A percentile compares a stretch with the other conserved stretches of the same genome.
Evolutionary conservation across 83 land plant genomes (phyloP).

Genomic region (Diphasiastrum complanatum): DNA sequence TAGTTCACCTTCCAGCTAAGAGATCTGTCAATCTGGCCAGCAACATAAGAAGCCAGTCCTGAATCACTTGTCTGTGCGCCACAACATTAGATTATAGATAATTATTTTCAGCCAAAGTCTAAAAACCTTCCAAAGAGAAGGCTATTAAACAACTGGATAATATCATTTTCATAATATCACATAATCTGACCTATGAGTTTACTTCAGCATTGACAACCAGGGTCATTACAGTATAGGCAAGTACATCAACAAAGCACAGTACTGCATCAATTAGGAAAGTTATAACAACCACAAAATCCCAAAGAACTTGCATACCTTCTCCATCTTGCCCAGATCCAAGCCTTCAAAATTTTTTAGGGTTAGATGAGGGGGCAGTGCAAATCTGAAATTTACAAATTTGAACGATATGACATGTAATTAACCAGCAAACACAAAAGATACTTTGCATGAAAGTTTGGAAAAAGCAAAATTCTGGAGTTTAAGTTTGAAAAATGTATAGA

Average conservation of each 20-base stretch:
- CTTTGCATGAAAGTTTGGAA: no score
- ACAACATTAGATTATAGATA: not conserved
- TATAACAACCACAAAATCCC: no score
- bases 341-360: constrained; percentile 92
- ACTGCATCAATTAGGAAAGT: no score
- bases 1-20: constrained; percentile 62
- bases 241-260: no score
- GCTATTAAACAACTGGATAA: not conserved
- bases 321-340: constrained; percentile 72
- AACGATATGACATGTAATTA: not conserved
- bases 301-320: constrained; percentile 44
- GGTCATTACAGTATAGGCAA: no score
- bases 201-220: no score
- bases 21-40: constrained; percentile 40
- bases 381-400: constrained; percentile 33
- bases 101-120: not conserved
- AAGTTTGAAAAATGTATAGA: not conserved
- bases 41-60: constrained; percentile 31
- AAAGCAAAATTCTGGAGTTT: no score
- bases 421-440: not conserved
- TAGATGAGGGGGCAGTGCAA: constrained; percentile 62
- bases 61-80: constrained; percentile 32
- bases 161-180: not conserved
- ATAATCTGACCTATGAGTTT: not conserved
- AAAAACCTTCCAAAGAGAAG: not conserved